Base-by-base conservation (phyloP, 2,329 filamentous ascomycete species). In the Colletotrichum plurivorum region DNA sequence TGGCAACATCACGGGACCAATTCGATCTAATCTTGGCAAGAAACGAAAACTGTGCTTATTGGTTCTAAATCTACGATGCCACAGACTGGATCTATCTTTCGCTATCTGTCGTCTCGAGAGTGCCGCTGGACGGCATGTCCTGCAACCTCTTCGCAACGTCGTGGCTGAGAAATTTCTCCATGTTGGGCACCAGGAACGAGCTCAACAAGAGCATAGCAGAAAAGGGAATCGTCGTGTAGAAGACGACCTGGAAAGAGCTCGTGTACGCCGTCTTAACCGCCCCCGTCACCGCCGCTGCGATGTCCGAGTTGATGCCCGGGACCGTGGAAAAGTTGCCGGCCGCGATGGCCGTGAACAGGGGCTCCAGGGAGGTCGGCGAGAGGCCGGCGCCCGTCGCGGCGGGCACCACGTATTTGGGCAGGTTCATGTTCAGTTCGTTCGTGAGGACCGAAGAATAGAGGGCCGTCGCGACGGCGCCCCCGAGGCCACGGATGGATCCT, bases 91-190 rank as follows among this genome's bases (percentile, higher is more conserved):
- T 4, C 8, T 10, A 10, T 36, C 31, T 36, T 36, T 36, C 31
- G 5, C 4, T 48, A 7, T 27, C 27, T 20, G 43, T 59, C 13
- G 15, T 20, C 9, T 54, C 61, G 15, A 43, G 13, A 15, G 8
- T 22, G 31, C 25, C 43, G 22, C 22, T n/a, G 12, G 16, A 12
- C n/a, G n/a, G 46, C 45, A 41, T 45, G 43, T 69, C 72, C 72
- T 82, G 80, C 57, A 85, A 75, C 71, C 78, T 82, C 75, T 83
- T 82, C 13, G 82, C 82, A 15, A 84, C 82, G 59, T 84, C 80
- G 59, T 79, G 75, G 1, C 79, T 83, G 43, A 84, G 74, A 71
- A 78, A 83, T 27, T 80, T 76, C 71, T 84, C 80, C 18, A 84
- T 78, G 70, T 85, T 79, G 18, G 82, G 82, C 49, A 78, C 76